phyloP scores from a whole-genome alignment of 352 stramenopile genomes.

The Ophiocytium majus region DNA sequence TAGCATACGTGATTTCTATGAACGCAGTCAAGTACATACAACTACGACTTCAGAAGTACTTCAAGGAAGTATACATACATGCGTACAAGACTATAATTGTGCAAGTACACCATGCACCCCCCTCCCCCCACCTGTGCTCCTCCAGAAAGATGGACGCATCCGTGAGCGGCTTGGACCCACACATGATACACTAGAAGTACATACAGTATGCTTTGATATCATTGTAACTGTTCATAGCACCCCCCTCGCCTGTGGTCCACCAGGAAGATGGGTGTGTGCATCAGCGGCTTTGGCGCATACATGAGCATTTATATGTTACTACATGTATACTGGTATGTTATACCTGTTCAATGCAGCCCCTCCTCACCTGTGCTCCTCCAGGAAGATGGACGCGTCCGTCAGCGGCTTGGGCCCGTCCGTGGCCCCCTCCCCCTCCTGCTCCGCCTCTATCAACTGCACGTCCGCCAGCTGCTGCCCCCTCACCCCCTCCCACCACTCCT shows the following conservation, averaged over 20 bases:
- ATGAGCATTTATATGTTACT: no score
- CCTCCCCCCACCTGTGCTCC: background rate
- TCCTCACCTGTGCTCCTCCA: slow-evolving; percentile 47
- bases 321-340: no score
- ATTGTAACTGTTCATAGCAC: no score
- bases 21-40: no score
- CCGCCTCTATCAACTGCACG: slow-evolving; percentile 52
- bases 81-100: no score
- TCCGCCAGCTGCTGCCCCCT: slow-evolving; percentile 65
- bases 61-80: no score
- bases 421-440: slow-evolving; percentile 14
- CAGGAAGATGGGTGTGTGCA: slow-evolving; percentile 21
- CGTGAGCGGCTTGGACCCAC: slow-evolving; percentile 23
- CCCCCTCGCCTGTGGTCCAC: slow-evolving; percentile 46
- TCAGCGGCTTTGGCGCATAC: slow-evolving; percentile 25
- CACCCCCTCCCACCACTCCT: slow-evolving; percentile 89
- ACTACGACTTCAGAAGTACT: no score
- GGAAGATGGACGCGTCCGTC: slow-evolving; percentile 28
- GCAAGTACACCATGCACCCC: no score
- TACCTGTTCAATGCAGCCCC: no score
- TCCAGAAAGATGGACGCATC: slow-evolving; percentile 34
- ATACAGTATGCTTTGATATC: no score
- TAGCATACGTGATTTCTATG: no score
- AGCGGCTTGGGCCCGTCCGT: slow-evolving; percentile 15
- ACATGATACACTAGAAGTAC: no score